Evolutionary conservation across 2,329 filamentous ascomycete genomes (phyloP), one percentile per base, ranked within the genome.

Genomic region (Helotiales sp.): DNA sequence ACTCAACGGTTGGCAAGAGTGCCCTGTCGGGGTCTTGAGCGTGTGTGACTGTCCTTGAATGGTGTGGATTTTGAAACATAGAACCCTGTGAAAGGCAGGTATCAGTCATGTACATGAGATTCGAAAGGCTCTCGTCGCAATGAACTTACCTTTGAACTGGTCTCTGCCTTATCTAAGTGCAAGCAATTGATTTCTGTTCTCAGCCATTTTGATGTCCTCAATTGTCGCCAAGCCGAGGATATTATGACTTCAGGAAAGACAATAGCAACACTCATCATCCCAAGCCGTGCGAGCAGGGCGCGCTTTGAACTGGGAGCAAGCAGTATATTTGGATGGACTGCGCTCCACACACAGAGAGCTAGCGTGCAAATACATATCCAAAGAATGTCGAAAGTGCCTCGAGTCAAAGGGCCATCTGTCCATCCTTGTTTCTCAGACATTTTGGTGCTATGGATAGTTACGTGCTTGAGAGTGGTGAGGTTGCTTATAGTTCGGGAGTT

Each of bases 361-460:
- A 49, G n/a, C 3, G 46, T 49, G 3, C 27, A 49, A 29, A 49
- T 3, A 13, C 46, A 49, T 2, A 13, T 49, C 46, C 46, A 49
- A 3, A 49, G n/a, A 3, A 49, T 49, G 27, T 49, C 46, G 17
- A 49, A 49, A 7, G 46, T 30, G 15, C 46, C 46, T 19, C 46
- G 46, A 17, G 7, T 31, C 12, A 5, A 7, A 4, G 46, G 27
- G 4, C 27, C 46, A 33, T 13, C 46, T 3, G 25, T 49, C 46
- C 46, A 49, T 3, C 46, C 46, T 19, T 49, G 46, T 8, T 49
- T 49, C 54, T 53, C 36, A 40, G 36, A 4, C 36, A 40, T 40
- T 5, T 22, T n/a, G n/a, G n/a, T n/a, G n/a, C n/a, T n/a, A n/a
- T n/a, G n/a, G n/a, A n/a, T n/a, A n/a, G n/a, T n/a, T n/a, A n/a